Percentiles rank a stretch among this genome's conserved stretches.
Evolutionary conservation across 352 stramenopile species (phyloP).

Genomic region (Phytophthora sansomeana): DNA sequence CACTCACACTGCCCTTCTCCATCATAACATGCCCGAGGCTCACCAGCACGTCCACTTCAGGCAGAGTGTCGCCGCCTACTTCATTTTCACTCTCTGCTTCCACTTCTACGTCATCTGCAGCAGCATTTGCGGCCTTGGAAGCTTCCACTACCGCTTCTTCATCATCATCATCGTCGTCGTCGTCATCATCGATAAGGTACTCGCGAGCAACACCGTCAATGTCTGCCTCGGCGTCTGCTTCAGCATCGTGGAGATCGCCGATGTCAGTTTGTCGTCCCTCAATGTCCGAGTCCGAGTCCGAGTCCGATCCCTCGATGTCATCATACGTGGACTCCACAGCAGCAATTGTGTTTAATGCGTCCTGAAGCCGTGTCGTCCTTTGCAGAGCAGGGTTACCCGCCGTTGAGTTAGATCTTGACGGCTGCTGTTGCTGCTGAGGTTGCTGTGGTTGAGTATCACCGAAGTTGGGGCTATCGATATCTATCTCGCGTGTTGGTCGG

Average conservation of each 20-base stretch:
- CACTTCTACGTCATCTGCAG: conserved; percentile 12
- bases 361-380: conserved; percentile 43
- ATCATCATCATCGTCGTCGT: conserved; percentile 45
- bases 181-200: conserved; percentile 53
- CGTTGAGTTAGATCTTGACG: conserved; percentile 35
- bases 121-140: conserved; percentile 24
- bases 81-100: conserved; percentile 60
- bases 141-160: conserved; percentile 41
- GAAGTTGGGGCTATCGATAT: conserved; percentile 47
- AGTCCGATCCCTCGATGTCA: conserved; percentile 51
- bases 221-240: conserved; percentile 45
- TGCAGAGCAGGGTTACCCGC: conserved; percentile 34
- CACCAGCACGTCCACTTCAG: conserved; percentile 87
- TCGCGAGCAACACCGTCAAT: conserved; percentile 35
- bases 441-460: conserved; percentile 11
- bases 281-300: conserved; percentile 53
- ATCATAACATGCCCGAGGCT: conserved; percentile 85
- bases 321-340: conserved; percentile 65
- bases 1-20: conserved; percentile 80
- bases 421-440: conserved; percentile 25
- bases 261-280: conserved; percentile 55
- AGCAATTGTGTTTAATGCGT: conserved; percentile 58
- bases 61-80: conserved; percentile 69
- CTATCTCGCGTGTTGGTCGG: conserved; percentile 47
- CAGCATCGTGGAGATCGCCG: conserved; percentile 53